phyloP scores from a whole-genome alignment of 768 basidiomycete genomes.

The Rhodotorula graminis region DNA sequence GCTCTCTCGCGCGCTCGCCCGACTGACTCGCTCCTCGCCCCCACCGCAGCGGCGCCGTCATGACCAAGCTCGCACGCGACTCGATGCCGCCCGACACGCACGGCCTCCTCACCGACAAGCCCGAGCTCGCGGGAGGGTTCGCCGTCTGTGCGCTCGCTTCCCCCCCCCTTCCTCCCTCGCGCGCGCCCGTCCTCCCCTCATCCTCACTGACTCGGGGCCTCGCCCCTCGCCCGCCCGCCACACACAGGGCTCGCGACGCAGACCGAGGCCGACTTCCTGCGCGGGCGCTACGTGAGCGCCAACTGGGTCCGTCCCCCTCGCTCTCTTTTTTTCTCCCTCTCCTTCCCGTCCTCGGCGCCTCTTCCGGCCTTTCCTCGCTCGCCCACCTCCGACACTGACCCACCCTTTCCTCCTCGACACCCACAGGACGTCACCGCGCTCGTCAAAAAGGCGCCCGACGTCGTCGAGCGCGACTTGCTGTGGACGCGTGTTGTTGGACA shows the following conservation, averaged over 20 bases:
- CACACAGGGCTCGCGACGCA: slow-evolving; percentile 25
- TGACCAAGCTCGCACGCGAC: slow-evolving; percentile 22
- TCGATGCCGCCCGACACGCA: slow-evolving; percentile 18
- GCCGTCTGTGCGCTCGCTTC: slow-evolving; percentile 2
- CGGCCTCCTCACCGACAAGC: slow-evolving; percentile 2
- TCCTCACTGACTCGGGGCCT: background rate
- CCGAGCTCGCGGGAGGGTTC: slow-evolving; percentile 14
- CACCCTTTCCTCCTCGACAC: too few relatives aligned
- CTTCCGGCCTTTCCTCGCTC: too few relatives aligned
- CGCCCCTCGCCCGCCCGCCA: too few relatives aligned
- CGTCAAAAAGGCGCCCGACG: slow-evolving; percentile 7
- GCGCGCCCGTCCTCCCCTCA: too few relatives aligned
- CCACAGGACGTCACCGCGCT: slow-evolving; percentile 20
- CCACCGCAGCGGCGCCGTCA: slow-evolving; percentile 6
- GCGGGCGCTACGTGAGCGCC: slow-evolving; percentile 17
- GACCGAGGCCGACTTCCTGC: slow-evolving; percentile 15
- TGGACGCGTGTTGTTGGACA: slow-evolving; percentile 25
- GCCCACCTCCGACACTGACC: too few relatives aligned
- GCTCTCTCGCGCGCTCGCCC: background rate
- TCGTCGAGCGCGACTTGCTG: slow-evolving; percentile 10
- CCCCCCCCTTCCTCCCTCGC: background rate
- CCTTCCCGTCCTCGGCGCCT: too few relatives aligned
- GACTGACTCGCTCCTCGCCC: background rate
- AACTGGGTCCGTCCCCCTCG: slow-evolving; percentile 15
- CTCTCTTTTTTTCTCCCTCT: too few relatives aligned